Conservation (phyloP, 2,329 filamentous ascomycete species). For the Colletotrichum sublineola region DNA sequence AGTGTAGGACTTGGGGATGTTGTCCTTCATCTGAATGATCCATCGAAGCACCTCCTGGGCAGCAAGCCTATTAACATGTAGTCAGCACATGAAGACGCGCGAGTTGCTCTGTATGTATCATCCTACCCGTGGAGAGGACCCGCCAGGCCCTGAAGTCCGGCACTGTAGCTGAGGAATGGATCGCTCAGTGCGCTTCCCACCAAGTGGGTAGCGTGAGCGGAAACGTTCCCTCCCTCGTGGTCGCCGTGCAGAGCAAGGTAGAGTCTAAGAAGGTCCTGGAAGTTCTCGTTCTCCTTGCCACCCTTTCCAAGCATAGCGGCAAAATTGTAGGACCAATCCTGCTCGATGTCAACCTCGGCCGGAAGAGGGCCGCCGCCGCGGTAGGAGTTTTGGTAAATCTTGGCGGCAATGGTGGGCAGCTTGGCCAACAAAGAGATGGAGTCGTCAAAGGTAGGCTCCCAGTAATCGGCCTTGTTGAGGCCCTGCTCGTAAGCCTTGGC, state of each 20-base stretch:
- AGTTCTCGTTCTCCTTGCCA: constrained; percentile 88
- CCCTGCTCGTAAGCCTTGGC: constrained; percentile 93
- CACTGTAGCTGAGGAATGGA: constrained; percentile 95
- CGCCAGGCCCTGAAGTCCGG: constrained; percentile 93
- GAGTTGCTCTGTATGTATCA: neutral
- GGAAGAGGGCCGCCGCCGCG: constrained; percentile 80
- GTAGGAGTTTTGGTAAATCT: constrained; percentile 96
- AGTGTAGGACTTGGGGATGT: constrained; percentile 82
- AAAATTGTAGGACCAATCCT: constrained; percentile 99
- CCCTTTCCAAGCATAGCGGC: constrained; percentile 94
- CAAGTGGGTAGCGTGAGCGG: constrained; percentile 93
- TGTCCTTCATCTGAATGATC: constrained; percentile 95
- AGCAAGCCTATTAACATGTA: constrained; percentile 71
- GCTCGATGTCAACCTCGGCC: constrained; percentile 80
- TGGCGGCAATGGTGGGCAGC: constrained; percentile 94
- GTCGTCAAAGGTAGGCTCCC: constrained; percentile 98
- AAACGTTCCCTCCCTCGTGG: constrained; percentile 98
- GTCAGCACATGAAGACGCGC: constrained; percentile 22
- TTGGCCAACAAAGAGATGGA: constrained; percentile 94
- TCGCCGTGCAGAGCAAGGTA: constrained; percentile 98
- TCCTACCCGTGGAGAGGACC: constrained; percentile 71
- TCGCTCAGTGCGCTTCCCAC: constrained; percentile 96
- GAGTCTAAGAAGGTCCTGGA: constrained; percentile 93
- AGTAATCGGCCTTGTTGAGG: constrained; percentile 96
- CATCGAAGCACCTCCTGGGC: constrained; percentile 97